Conservation (phyloP, 148 eudicot species). For the Oxyria digyna region DNA sequence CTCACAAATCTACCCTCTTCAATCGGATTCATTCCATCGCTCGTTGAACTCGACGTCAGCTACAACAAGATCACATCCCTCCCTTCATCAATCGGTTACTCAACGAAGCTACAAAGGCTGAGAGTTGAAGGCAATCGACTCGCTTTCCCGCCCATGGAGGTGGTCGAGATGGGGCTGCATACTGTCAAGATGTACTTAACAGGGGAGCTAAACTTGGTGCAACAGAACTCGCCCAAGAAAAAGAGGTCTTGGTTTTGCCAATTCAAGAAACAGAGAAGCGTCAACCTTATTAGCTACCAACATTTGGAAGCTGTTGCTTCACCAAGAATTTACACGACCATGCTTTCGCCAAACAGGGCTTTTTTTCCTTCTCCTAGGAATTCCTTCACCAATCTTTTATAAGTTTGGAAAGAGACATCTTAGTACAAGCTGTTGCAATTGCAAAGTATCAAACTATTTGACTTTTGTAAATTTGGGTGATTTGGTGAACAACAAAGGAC, state of each 20-base stretch:
- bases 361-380: neutral
- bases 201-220: conserved; percentile 33
- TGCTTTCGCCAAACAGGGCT: no score
- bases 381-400: neutral
- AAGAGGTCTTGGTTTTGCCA: conserved; percentile 48
- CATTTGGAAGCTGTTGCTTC: no score
- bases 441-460: no score
- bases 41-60: conserved; percentile 57
- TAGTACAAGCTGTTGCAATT: no score
- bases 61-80: conserved; percentile 40
- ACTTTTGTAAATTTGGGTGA: no score
- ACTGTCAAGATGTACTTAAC: conserved; percentile 42
- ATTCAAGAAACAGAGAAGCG: conserved; percentile 23
- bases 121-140: conserved; percentile 59
- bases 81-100: conserved; percentile 53
- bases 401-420: neutral
- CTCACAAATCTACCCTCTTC: conserved; percentile 46
- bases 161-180: conserved; percentile 44
- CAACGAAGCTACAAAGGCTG: conserved; percentile 50
- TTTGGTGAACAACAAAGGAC: no score
- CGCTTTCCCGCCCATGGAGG: conserved; percentile 52
- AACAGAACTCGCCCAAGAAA: conserved; percentile 22
- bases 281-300: no score
- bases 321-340: no score
- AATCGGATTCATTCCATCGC: conserved; percentile 56